phyloP scores from a whole-genome alignment of 306 rosid genomes.

The Sicyos edulis region DNA sequence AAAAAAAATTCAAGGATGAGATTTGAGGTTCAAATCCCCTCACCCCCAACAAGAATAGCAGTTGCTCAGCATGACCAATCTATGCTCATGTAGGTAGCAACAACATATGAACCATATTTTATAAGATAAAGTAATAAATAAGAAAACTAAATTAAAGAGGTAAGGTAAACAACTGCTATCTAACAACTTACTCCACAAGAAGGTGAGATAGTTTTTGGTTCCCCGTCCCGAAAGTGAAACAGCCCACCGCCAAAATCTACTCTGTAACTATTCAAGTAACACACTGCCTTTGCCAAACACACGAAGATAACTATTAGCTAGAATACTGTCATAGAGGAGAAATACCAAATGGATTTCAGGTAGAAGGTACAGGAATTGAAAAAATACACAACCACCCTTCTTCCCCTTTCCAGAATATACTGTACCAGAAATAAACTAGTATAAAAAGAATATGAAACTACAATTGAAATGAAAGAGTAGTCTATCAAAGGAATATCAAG shows the following conservation, averaged over 20 bases:
- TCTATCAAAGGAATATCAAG: not conserved
- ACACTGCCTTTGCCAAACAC: constrained; percentile 61
- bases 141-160: not conserved
- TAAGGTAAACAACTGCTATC: constrained; percentile 10
- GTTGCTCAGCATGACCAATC: no score
- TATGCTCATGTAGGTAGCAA: not conserved
- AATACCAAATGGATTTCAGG: constrained; percentile 2
- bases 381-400: not conserved
- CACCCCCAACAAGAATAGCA: no score
- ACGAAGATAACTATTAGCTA: constrained; percentile 28
- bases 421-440: not conserved
- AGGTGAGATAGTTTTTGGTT: constrained; percentile 56
- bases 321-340: not conserved
- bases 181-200: constrained; percentile 60
- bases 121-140: not conserved
- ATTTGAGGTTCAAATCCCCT: no score
- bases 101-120: not conserved
- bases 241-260: constrained; percentile 75
- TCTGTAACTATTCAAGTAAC: constrained; percentile 65
- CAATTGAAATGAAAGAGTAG: constrained; percentile 8
- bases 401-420: not conserved
- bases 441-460: not conserved
- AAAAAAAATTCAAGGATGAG: no score
- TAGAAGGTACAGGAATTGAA: constrained; percentile 2
- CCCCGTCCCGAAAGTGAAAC: constrained; percentile 79